Conservation (phyloP, 2,329 filamentous ascomycete species). For the Dactylellina drechsleri region DNA sequence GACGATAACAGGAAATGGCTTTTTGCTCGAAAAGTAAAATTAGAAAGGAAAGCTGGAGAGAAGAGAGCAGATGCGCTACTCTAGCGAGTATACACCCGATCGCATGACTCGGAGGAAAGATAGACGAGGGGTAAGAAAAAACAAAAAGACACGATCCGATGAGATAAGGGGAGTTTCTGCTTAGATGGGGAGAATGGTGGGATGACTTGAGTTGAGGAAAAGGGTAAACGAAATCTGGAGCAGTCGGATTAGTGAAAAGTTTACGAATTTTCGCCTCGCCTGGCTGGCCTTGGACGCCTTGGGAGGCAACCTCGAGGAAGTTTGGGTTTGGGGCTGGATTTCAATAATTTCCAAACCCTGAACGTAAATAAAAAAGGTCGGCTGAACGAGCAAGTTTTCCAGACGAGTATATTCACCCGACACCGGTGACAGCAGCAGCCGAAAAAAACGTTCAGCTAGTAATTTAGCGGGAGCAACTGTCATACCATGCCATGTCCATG, state of each 20-base stretch:
- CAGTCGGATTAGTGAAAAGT: constrained; percentile 22
- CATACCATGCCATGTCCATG: too few relatives aligned
- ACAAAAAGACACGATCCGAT: constrained; percentile 10
- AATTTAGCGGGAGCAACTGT: too few relatives aligned
- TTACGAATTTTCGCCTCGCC: constrained; percentile 51
- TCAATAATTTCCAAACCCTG: neutral
- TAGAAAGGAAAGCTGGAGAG: neutral
- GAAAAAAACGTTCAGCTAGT: neutral
- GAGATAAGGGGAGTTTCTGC: constrained; percentile 14
- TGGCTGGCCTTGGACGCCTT: constrained; percentile 25
- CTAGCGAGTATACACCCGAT: constrained; percentile 16
- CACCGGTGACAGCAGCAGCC: neutral
- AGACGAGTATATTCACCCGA: constrained; percentile 14
- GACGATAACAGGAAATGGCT: constrained; percentile 32
- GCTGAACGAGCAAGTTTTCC: constrained; percentile 6
- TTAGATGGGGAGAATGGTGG: constrained; percentile 12
- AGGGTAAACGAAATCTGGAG: constrained; percentile 1
- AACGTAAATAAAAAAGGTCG: neutral
- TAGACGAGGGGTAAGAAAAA: constrained; percentile 23
- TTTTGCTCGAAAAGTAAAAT: neutral
- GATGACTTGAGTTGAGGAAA: constrained; percentile 29
- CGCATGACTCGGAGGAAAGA: constrained; percentile 39
- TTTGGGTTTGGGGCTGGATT: constrained; percentile 7
- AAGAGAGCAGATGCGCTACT: constrained; percentile 28
- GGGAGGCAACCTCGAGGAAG: constrained; percentile 27